These are phyloP conservation scores for Fusarium begoniae DNA, from an alignment of 2,329 filamentous ascomycete species.

Conservation along the genomic window DNA sequence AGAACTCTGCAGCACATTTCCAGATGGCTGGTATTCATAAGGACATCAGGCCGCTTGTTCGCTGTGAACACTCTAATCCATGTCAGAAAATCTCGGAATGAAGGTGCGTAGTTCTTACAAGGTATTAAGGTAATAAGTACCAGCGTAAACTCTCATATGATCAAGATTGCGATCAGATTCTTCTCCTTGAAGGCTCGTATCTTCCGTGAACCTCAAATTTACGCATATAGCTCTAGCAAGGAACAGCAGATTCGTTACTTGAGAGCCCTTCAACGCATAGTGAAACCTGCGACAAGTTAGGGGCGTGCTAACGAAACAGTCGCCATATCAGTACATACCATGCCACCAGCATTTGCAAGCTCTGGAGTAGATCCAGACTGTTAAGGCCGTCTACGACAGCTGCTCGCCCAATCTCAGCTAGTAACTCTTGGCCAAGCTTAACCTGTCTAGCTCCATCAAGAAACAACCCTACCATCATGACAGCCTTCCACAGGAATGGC, in stretches of 20 bases:
- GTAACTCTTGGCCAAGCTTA: conserved; percentile 54
- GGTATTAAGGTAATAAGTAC: conserved; percentile 61
- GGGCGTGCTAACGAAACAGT: not conserved
- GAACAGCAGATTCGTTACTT: conserved; percentile 60
- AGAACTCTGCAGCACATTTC: conserved; percentile 56
- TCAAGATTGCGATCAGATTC: conserved; percentile 49
- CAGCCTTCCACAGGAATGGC: conserved; percentile 60
- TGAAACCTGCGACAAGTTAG: conserved; percentile 52
- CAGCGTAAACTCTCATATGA: conserved; percentile 57
- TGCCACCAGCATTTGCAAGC: conserved; percentile 54
- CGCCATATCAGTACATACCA: conserved; percentile 51
- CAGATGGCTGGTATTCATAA: conserved; percentile 57
- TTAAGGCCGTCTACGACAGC: conserved; percentile 53
- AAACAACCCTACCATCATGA: conserved; percentile 57
- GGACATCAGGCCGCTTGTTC: conserved; percentile 58
- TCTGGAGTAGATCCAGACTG: conserved; percentile 59
- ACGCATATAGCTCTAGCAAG: conserved; percentile 58
- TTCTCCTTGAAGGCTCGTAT: conserved; percentile 30
- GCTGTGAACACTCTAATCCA: conserved; percentile 52
- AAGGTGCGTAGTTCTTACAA: conserved; percentile 48
- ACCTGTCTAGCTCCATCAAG: conserved; percentile 56
- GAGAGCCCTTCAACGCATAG: conserved; percentile 59
- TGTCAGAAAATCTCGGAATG: not conserved
- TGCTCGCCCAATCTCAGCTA: conserved; percentile 54
- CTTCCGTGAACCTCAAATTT: conserved; percentile 49